phyloP scores from a whole-genome alignment of 2,329 filamentous ascomycete species.

The Zymoseptoria crescenta region DNA sequence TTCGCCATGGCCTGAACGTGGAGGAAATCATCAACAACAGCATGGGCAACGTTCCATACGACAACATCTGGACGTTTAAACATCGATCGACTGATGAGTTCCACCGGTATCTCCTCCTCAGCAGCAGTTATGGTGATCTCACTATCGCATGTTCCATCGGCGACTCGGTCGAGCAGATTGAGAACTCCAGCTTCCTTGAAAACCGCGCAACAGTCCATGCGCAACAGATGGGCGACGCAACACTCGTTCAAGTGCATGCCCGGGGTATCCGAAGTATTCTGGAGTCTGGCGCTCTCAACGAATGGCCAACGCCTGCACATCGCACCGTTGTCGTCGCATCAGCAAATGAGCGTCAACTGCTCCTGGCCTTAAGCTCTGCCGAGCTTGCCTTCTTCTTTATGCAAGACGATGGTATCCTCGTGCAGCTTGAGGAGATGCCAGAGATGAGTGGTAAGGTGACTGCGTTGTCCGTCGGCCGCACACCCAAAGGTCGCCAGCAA shows the following conservation, averaged over 20 bases:
- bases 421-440: constrained; percentile 64
- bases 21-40: constrained; percentile 50
- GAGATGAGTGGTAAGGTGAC: constrained; percentile 95
- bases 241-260: constrained; percentile 90
- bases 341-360: constrained; percentile 88
- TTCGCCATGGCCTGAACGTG: constrained; percentile 88
- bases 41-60: constrained; percentile 26
- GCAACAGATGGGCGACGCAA: constrained; percentile 88
- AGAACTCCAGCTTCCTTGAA: constrained; percentile 84
- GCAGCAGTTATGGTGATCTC: constrained; percentile 31
- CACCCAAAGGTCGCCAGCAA: constrained; percentile 79
- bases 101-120: constrained; percentile 93
- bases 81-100: constrained; percentile 72
- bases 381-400: constrained; percentile 99
- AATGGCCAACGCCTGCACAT: constrained; percentile 90
- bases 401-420: constrained; percentile 89
- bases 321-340: constrained; percentile 90
- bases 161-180: constrained; percentile 93
- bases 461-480: constrained; percentile 84
- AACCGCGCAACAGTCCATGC: constrained; percentile 84
- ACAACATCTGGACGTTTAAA: constrained; percentile 84
- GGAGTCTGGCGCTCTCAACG: constrained; percentile 67
- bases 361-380: constrained; percentile 86
- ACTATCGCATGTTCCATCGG: constrained; percentile 92
- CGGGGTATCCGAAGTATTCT: constrained; percentile 89